Evolutionary conservation across 345 rosid species (phyloP).

Genomic region (Alliaria petiolata): DNA sequence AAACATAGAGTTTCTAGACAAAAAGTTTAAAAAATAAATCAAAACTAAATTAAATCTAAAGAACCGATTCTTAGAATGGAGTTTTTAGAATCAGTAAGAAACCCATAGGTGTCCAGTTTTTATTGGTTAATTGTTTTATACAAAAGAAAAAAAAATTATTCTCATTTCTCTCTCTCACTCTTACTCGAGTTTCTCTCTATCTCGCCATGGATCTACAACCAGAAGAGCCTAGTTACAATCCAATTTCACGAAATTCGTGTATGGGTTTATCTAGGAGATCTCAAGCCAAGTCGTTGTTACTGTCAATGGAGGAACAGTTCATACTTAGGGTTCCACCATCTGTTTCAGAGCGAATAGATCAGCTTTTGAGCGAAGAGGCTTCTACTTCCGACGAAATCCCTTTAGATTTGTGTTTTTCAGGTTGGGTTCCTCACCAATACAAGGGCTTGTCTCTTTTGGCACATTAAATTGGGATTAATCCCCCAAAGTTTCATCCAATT

Average conservation of each 20-base stretch:
- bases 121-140: too few species aligned
- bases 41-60: too few species aligned
- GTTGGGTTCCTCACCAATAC: conserved; percentile 32
- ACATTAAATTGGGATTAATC: background rate
- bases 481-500: background rate
- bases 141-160: too few species aligned
- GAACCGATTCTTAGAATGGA: too few species aligned
- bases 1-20: too few species aligned
- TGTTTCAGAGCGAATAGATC: conserved; percentile 72
- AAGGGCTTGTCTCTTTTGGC: background rate
- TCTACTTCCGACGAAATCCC: conserved; percentile 68
- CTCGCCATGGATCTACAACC: too few species aligned
- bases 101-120: too few species aligned
- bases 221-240: too few species aligned
- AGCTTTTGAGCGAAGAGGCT: conserved; percentile 62
- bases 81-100: too few species aligned
- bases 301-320: conserved; percentile 84
- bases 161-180: too few species aligned
- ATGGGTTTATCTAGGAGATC: background rate
- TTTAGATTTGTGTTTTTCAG: conserved; percentile 77
- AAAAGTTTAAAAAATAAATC: too few species aligned
- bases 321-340: conserved; percentile 93
- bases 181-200: too few species aligned
- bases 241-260: background rate
- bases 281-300: background rate